A percentile compares a stretch with the other conserved stretches of the same genome.
Evolutionary conservation across 2,329 filamentous ascomycete genomes (phyloP).

Genomic region (Beauveria caledonica): DNA sequence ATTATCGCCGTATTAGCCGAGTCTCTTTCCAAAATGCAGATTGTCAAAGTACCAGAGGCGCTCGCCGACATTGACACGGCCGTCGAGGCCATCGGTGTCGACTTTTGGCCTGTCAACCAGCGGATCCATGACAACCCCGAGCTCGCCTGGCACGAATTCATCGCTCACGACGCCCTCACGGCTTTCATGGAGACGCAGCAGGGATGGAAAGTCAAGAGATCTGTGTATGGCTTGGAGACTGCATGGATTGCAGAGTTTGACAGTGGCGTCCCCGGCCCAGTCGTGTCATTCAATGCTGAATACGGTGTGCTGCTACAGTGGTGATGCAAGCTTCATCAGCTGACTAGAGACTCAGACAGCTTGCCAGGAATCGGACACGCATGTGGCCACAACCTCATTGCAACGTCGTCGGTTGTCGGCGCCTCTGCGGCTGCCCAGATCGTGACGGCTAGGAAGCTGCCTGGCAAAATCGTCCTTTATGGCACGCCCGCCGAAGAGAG

Average conservation of each 20-base stretch:
- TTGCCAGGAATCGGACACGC: slow-evolving; percentile 43
- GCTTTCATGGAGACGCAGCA: slow-evolving; percentile 25
- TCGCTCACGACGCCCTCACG: slow-evolving; percentile 33
- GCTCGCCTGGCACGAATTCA: slow-evolving; percentile 32
- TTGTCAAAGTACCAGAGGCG: background rate
- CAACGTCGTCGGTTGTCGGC: slow-evolving; percentile 37
- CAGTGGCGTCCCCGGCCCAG: slow-evolving; percentile 26
- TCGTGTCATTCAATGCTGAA: slow-evolving; percentile 34
- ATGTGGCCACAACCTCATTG: slow-evolving; percentile 48
- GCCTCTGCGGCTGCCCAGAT: slow-evolving; percentile 38
- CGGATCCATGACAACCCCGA: slow-evolving; percentile 37
- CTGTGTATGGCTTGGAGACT: slow-evolving; percentile 34
- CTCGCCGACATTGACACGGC: slow-evolving; percentile 24
- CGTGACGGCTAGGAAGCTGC: slow-evolving; percentile 31
- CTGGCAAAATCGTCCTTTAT: slow-evolving; percentile 37
- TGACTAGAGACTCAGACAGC: slow-evolving; percentile 29
- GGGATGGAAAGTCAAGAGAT: slow-evolving; percentile 31
- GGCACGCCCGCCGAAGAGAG: slow-evolving; percentile 48
- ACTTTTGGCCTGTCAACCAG: slow-evolving; percentile 28
- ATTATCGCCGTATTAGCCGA: background rate
- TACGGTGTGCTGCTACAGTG: slow-evolving; percentile 34
- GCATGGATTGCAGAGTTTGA: slow-evolving; percentile 35
- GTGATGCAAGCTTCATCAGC: slow-evolving; percentile 35
- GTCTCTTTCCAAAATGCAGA: background rate
- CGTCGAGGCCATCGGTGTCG: slow-evolving; percentile 13